Evolutionary conservation across 352 stramenopile genomes (phyloP).

Genomic region (Globisporangium polare): DNA sequence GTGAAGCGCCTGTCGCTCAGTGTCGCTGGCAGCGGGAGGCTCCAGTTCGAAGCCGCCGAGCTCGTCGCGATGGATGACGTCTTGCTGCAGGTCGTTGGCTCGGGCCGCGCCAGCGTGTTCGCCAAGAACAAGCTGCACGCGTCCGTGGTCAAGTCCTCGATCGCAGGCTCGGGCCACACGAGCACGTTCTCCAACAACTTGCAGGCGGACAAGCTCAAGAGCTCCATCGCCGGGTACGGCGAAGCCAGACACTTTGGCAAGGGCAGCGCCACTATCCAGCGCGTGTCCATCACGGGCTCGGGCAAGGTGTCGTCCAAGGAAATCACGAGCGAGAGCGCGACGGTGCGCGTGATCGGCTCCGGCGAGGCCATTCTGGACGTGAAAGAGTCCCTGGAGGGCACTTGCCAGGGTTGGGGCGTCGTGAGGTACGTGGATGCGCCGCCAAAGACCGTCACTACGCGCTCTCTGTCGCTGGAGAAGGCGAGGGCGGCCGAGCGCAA

Average conservation of each 20-base stretch:
- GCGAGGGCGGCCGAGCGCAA: slow-evolving; percentile 2
- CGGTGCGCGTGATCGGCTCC: slow-evolving; percentile 2
- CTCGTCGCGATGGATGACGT: slow-evolving; percentile 1
- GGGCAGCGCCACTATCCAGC: not conserved
- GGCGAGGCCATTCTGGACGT: slow-evolving; percentile 9
- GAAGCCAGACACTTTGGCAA: slow-evolving; percentile 1
- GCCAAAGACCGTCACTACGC: slow-evolving; percentile 1
- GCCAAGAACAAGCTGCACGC: not conserved
- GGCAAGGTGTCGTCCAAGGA: slow-evolving; percentile 2
- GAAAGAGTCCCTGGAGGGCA: not conserved
- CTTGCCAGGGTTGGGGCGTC: slow-evolving; percentile 4
- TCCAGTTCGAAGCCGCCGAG: slow-evolving; percentile 5
- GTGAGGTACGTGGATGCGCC: slow-evolving; percentile 8
- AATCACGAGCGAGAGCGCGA: slow-evolving; percentile 6
- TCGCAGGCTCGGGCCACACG: slow-evolving; percentile 1
- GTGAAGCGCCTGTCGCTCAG: slow-evolving; percentile 4
- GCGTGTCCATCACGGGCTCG: slow-evolving; percentile 9
- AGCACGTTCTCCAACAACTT: not conserved
- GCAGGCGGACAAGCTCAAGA: slow-evolving; percentile 6
- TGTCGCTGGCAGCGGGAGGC: slow-evolving; percentile 3
- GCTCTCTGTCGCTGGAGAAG: slow-evolving; percentile 4
- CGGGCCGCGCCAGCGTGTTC: slow-evolving; percentile 1
- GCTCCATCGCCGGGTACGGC: slow-evolving; percentile 10
- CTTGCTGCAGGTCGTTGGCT: slow-evolving; percentile 7
- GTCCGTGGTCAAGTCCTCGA: slow-evolving; percentile 10